Conservation (phyloP, 176 grass and related monocot genomes). For the Alopecurus myosuroides region DNA sequence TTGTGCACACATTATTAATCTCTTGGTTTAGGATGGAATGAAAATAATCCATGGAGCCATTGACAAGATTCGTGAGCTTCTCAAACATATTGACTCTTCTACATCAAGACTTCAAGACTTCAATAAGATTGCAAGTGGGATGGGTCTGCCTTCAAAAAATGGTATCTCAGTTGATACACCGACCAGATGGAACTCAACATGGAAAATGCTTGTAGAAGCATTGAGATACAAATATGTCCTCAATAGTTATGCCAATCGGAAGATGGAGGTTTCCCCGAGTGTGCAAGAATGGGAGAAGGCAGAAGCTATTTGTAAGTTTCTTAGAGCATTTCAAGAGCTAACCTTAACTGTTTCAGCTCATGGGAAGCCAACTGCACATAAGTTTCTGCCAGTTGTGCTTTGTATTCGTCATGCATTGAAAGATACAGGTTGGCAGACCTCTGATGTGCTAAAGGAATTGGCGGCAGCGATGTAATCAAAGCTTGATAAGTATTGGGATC, state of each 20-base stretch:
- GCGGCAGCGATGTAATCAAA: too few relatives aligned
- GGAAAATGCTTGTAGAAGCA: background rate
- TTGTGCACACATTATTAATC: too few relatives aligned
- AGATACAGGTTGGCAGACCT: too few relatives aligned
- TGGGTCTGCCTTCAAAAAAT: background rate
- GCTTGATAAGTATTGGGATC: too few relatives aligned
- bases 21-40: too few relatives aligned
- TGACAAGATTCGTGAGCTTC: background rate
- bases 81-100: background rate
- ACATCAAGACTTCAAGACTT: background rate
- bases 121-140: background rate
- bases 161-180: background rate
- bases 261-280: background rate
- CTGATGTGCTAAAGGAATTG: too few relatives aligned
- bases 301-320: background rate
- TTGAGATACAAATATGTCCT: background rate
- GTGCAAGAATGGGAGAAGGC: background rate
- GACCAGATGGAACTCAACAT: background rate
- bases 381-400: background rate
- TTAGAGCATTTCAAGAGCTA: background rate
- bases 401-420: too few relatives aligned
- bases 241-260: background rate
- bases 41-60: too few relatives aligned
- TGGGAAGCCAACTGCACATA: background rate
- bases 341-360: background rate